These are phyloP conservation scores for Conticribra weissflogii DNA, from an alignment of 108 stramenopile genomes.

Conservation along the genomic window DNA sequence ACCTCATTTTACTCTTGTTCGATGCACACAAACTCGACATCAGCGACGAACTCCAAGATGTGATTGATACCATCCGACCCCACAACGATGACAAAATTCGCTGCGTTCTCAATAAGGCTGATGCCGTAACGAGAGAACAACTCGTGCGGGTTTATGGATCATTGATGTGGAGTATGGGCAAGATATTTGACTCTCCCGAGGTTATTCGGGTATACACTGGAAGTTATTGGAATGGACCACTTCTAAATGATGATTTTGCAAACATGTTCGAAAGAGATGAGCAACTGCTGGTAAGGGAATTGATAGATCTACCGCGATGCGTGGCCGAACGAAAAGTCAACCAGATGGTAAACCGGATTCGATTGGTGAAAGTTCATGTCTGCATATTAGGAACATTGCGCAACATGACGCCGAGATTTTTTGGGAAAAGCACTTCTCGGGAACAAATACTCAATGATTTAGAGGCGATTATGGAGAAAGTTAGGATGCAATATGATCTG, in stretches of 20 bases:
- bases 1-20: conserved; percentile 84
- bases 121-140: conserved; percentile 78
- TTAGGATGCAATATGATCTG: conserved; percentile 55
- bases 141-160: conserved; percentile 89
- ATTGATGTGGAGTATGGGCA: conserved; percentile 89
- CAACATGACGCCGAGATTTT: conserved; percentile 57
- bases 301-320: conserved; percentile 53
- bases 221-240: conserved; percentile 75
- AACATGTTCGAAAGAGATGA: conserved; percentile 82
- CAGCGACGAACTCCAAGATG: conserved; percentile 80
- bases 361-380: conserved; percentile 58
- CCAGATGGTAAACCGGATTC: conserved; percentile 80
- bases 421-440: conserved; percentile 57
- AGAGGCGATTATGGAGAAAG: conserved; percentile 61
- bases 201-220: conserved; percentile 80
- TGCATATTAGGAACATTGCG: conserved; percentile 53
- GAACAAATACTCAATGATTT: conserved; percentile 47
- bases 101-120: conserved; percentile 87
- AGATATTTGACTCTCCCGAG: conserved; percentile 78
- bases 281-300: conserved; percentile 67
- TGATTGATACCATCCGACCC: conserved; percentile 66
- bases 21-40: conserved; percentile 89
- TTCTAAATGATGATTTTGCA: conserved; percentile 55
- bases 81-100: conserved; percentile 77
- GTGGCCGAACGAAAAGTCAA: conserved; percentile 81